Conservation (phyloP, 1,284 basidiomycete species). For the Austroboletus niveus region DNA sequence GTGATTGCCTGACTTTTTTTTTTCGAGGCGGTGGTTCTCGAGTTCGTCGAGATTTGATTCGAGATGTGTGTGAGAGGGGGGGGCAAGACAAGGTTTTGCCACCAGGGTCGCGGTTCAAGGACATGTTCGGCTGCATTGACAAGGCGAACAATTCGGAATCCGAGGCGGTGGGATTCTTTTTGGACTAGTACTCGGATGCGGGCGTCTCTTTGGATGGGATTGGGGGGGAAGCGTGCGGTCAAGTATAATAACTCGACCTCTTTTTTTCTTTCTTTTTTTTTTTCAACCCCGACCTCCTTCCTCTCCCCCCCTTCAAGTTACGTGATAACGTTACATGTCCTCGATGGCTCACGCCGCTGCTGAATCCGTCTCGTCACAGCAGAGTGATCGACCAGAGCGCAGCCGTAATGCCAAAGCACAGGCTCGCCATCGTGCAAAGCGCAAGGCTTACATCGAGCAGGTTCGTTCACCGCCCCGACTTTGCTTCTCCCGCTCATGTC, state of each 20-base stretch:
- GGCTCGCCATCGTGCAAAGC: constrained; percentile 86
- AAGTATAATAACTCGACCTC: constrained; percentile 36
- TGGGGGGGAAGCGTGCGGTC: constrained; percentile 10
- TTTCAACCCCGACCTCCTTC: constrained; percentile 33
- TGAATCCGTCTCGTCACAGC: constrained; percentile 41
- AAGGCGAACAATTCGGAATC: constrained; percentile 50
- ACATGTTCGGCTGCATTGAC: constrained; percentile 49
- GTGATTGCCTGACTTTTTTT: constrained; percentile 18
- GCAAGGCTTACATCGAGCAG: constrained; percentile 91
- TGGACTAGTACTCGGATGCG: constrained; percentile 14
- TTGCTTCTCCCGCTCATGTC: constrained; percentile 4
- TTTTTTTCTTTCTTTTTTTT: constrained; percentile 15
- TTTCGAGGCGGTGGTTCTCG: constrained; percentile 10
- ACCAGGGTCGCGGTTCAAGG: constrained; percentile 44
- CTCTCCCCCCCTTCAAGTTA: constrained; percentile 31
- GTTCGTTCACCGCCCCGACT: constrained; percentile 36
- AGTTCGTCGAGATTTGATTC: constrained; percentile 33
- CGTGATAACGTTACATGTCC: constrained; percentile 42
- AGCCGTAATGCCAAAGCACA: constrained; percentile 88
- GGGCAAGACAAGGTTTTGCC: constrained; percentile 31
- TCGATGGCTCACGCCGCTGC: constrained; percentile 38
- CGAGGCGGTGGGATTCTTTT: constrained; percentile 33
- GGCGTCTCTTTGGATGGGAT: constrained; percentile 19
- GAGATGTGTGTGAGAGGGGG: constrained; percentile 23
- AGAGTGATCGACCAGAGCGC: constrained; percentile 59